Conservation (phyloP, 1,284 basidiomycete genomes). For the Lentinula novae-zelandiae region DNA sequence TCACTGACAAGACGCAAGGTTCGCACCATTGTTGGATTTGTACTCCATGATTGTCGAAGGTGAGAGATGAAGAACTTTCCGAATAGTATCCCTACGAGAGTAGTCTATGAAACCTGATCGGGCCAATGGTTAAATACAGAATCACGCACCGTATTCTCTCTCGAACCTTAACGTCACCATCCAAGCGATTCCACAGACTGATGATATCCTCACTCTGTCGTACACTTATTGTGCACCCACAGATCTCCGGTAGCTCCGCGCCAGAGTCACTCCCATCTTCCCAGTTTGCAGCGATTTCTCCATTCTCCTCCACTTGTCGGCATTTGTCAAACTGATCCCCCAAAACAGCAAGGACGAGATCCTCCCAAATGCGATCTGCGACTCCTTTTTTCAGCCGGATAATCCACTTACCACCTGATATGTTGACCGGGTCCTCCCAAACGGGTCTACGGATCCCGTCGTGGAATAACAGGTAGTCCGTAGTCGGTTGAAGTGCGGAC, state of each 20-base stretch:
- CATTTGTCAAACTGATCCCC: constrained; percentile 78
- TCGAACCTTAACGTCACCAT: constrained; percentile 60
- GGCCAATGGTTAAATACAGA: background rate
- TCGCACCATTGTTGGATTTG: constrained; percentile 78
- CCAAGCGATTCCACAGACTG: constrained; percentile 74
- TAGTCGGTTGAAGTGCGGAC: constrained; percentile 70
- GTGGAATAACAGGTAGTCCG: constrained; percentile 85
- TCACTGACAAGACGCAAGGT: background rate
- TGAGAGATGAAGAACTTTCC: constrained; percentile 65
- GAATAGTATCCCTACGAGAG: constrained; percentile 59
- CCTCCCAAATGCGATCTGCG: constrained; percentile 81
- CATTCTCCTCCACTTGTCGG: constrained; percentile 29
- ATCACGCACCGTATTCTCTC: constrained; percentile 68
- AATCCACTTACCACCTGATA: constrained; percentile 90
- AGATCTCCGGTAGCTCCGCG: constrained; percentile 70
- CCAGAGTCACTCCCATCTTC: constrained; percentile 35
- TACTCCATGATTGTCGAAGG: constrained; percentile 75
- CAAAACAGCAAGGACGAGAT: constrained; percentile 71
- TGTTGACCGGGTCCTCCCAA: constrained; percentile 88
- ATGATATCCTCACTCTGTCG: constrained; percentile 81
- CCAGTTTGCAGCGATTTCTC: constrained; percentile 25
- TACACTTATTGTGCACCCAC: constrained; percentile 82
- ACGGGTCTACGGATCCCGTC: constrained; percentile 77
- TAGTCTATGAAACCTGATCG: background rate
- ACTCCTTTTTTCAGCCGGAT: constrained; percentile 81